Evolutionary conservation across 495 filamentous ascomycete species (phyloP).

Genomic region (Aspergillus cavernicola): DNA sequence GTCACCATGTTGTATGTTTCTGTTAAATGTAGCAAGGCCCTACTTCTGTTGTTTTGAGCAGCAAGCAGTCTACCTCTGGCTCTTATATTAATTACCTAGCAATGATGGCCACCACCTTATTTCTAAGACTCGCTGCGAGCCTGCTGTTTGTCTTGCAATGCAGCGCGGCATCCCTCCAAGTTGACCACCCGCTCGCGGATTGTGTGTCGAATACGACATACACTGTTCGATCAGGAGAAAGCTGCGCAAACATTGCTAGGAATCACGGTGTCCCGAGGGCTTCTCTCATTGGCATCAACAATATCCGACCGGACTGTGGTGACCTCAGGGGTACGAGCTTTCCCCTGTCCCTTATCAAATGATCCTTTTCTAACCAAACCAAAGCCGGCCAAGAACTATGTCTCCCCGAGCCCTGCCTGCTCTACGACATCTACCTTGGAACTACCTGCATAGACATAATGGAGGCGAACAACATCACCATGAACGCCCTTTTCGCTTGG

Average conservation of each 20-base stretch:
- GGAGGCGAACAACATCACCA: neutral
- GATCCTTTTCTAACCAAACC: neutral
- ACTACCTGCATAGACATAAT: neutral
- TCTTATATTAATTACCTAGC: too few species aligned
- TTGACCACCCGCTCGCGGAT: neutral
- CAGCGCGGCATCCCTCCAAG: neutral
- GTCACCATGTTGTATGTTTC: too few species aligned
- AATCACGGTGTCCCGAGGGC: neutral
- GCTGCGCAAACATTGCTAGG: neutral
- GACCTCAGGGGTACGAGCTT: neutral
- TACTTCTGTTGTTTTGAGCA: too few species aligned
- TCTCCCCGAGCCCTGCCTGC: constrained; percentile 1
- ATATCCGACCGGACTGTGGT: constrained; percentile 1
- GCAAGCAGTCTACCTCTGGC: too few species aligned
- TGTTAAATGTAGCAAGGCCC: too few species aligned
- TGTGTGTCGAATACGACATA: constrained; percentile 3
- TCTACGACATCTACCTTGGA: neutral
- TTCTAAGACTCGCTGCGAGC: neutral
- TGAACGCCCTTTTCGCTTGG: constrained; percentile 1
- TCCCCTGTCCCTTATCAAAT: neutral
- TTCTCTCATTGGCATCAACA: neutral
- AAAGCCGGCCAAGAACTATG: constrained; percentile 5
- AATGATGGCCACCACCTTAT: too few species aligned
- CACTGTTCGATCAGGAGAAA: constrained; percentile 1
- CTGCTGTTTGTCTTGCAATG: neutral